phyloP scores from a whole-genome alignment of 1,139 yeast genomes.

The Nadsonia starkeyi-henricii region DNA sequence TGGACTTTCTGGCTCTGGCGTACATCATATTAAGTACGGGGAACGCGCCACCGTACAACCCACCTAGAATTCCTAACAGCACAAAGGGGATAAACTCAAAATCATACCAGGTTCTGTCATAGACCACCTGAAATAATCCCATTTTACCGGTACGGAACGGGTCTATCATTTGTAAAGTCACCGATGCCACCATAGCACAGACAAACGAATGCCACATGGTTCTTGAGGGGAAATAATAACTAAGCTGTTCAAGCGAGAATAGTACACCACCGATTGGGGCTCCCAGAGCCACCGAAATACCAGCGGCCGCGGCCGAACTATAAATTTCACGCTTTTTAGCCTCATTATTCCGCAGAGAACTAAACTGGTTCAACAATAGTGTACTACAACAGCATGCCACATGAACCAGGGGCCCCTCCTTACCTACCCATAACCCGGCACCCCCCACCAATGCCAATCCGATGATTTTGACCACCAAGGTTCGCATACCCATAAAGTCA shows the following conservation, averaged over 20 bases:
- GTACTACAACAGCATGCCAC: constrained; percentile 59
- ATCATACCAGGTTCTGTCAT: constrained; percentile 60
- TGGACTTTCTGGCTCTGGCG: constrained; percentile 14
- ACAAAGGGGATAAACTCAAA: constrained; percentile 59
- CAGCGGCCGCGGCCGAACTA: constrained; percentile 84
- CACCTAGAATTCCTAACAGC: constrained; percentile 54
- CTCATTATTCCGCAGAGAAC: constrained; percentile 17
- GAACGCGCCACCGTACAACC: constrained; percentile 46
- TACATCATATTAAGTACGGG: constrained; percentile 35
- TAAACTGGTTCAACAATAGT: constrained; percentile 22
- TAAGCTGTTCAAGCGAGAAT: constrained; percentile 65
- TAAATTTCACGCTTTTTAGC: constrained; percentile 43
- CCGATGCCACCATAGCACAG: constrained; percentile 61
- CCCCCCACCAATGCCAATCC: constrained; percentile 57
- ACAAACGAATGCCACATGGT: constrained; percentile 76
- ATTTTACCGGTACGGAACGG: constrained; percentile 46
- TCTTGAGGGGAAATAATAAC: constrained; percentile 46
- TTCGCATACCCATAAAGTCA: constrained; percentile 33
- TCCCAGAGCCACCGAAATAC: constrained; percentile 86
- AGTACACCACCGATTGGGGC: constrained; percentile 93
- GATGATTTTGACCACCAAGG: constrained; percentile 35
- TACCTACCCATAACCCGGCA: constrained; percentile 81
- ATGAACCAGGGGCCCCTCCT: constrained; percentile 89
- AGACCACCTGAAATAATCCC: constrained; percentile 50
- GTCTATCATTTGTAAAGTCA: constrained; percentile 44